Evolutionary conservation across 2,329 filamentous ascomycete genomes (phyloP), one percentile per base, ranked within the genome.

Genomic region (Fusarium succisae): DNA sequence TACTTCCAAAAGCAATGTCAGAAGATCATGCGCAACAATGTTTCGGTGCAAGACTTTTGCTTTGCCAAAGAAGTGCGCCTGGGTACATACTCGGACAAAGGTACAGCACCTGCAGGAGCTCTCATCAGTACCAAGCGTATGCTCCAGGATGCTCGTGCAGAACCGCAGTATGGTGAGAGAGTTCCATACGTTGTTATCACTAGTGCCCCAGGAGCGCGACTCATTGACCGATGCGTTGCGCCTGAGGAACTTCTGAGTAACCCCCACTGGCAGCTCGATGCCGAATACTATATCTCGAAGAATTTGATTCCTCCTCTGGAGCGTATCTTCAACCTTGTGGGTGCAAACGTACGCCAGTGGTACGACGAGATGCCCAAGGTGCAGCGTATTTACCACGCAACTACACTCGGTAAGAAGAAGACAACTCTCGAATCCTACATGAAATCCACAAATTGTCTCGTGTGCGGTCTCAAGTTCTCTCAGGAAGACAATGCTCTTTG

Each of bases 291-390:
- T 84, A 98, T 99, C 78, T 91, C 89, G 24, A 98, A 98, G 85
- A 98, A 98, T 80, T 81, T 99, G 14, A 97, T 99, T 56, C 96
- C 96, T 11, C 96, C 96, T 1, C 88, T 99, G 1, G 96, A 98
- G 82, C 92, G 96, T 35, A 98, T 99, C 74, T 98, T 99, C 85
- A 98, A 96, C 79, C 91, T 99, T 6, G 93, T 98, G 6, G 96
- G 96, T 12, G 96, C 95, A 38, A 97, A 96, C 80, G 93, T 98
- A 1, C 86, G 93, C 24, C 89, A 90, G 67, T 99, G 96, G 96
- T 98, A 95, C 79, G 94, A 98, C 72, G 95, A 98, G 82, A 97
- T 98, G 94, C 96, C 96, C 51, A 98, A 97, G 81, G 87, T 96
- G 26, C 93, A 95, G 79, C 91, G 92, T 14, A 90, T 96, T 51